Evolutionary conservation across 2,329 filamentous ascomycete genomes (phyloP).

Genomic region (Chaetomiaceae sp.): DNA sequence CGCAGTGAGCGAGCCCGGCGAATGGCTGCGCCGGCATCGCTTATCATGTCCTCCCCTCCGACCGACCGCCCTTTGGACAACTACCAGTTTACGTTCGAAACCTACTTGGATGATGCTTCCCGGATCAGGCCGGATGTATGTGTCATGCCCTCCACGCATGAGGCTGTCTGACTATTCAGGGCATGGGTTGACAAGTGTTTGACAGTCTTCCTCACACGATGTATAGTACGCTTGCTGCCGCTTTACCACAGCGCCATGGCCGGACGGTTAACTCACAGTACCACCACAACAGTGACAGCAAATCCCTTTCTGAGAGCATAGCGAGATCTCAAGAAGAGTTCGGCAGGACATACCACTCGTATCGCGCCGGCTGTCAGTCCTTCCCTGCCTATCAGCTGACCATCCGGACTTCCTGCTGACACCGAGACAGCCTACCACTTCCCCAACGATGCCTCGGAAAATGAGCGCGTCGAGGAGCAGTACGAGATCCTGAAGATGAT

Average conservation of each 20-base stretch:
- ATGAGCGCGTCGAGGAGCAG: slow-evolving; percentile 28
- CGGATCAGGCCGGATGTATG: slow-evolving; percentile 25
- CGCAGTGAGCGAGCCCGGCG: not conserved
- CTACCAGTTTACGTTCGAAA: slow-evolving; percentile 27
- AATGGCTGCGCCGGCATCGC: not conserved
- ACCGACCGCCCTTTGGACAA: slow-evolving; percentile 11
- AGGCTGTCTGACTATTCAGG: not conserved
- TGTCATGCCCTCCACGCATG: not conserved
- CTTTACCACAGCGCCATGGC: too few relatives aligned
- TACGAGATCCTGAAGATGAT: slow-evolving; percentile 28
- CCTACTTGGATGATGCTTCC: slow-evolving; percentile 20
- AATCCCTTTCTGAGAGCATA: slow-evolving; percentile 30
- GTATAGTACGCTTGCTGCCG: too few relatives aligned
- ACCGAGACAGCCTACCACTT: slow-evolving; percentile 29
- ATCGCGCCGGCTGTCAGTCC: slow-evolving; percentile 27
- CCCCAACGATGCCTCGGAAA: slow-evolving; percentile 30
- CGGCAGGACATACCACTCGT: slow-evolving; percentile 30
- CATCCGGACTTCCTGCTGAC: not conserved
- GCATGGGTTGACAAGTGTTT: not conserved
- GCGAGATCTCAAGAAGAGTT: slow-evolving; percentile 26
- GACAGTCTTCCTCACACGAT: slow-evolving; percentile 11
- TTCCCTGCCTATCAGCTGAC: not conserved
- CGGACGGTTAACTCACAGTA: too few relatives aligned
- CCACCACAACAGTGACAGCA: slow-evolving; percentile 19
- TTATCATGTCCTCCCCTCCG: slow-evolving; percentile 5